phyloP scores from a whole-genome alignment of 2,329 filamentous ascomycete species.

The Beauveria scarabaeidicola region DNA sequence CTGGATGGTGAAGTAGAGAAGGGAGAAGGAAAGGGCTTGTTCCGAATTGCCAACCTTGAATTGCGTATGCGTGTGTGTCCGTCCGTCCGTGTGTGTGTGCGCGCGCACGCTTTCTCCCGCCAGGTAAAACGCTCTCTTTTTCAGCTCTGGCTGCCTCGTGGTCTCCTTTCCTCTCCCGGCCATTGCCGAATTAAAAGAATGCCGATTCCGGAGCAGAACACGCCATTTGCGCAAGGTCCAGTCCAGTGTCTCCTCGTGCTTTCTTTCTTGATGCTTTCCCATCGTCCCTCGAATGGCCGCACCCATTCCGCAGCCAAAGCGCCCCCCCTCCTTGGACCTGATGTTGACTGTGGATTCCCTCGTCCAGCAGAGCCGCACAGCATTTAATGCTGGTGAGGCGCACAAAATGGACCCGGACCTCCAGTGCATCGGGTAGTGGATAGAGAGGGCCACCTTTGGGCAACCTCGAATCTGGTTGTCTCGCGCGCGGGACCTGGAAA shows the following conservation, averaged over 20 bases:
- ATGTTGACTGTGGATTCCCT: slow-evolving; percentile 12
- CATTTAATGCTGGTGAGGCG: slow-evolving; percentile 9
- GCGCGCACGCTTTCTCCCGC: not conserved
- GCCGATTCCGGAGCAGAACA: not conserved
- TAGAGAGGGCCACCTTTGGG: not conserved
- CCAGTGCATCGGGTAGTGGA: slow-evolving; percentile 8
- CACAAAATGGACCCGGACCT: not conserved
- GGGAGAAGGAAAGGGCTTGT: not conserved
- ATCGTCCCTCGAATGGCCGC: not conserved
- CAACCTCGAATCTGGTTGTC: slow-evolving; percentile 2
- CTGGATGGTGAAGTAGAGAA: not conserved
- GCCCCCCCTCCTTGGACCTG: slow-evolving; percentile 3
- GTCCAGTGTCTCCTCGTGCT: not conserved
- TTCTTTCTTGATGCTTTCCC: not conserved
- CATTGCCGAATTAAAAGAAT: not conserved
- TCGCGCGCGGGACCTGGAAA: not conserved
- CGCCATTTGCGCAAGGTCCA: not conserved
- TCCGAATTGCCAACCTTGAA: not conserved
- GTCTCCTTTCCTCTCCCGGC: not conserved
- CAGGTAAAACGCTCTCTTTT: slow-evolving; percentile 3
- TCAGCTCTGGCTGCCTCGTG: slow-evolving; percentile 7
- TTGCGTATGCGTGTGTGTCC: not conserved
- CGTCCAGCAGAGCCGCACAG: slow-evolving; percentile 10
- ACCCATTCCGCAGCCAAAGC: not conserved
- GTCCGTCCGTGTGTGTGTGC: not conserved